Evolutionary conservation across 192 early-diverging fungal genomes (phyloP).

Genomic region (Borealophlyctis nickersoniae): DNA sequence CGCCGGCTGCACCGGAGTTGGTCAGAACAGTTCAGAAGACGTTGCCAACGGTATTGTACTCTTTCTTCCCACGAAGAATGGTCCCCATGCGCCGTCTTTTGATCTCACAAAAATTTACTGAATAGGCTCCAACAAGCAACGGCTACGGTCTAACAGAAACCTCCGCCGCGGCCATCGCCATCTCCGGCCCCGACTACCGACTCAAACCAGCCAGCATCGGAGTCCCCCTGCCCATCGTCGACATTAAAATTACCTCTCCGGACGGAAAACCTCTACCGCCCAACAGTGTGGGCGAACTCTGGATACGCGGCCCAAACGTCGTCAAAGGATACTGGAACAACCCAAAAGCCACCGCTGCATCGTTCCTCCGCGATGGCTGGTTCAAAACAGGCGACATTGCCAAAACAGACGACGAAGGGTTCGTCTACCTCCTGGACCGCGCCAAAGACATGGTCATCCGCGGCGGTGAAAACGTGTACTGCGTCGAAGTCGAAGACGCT

Average conservation of each 20-base stretch:
- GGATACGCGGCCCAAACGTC: slow-evolving; percentile 21
- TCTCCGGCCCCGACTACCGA: slow-evolving; percentile 22
- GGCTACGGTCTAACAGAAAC: slow-evolving; percentile 88
- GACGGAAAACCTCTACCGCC: slow-evolving; percentile 28
- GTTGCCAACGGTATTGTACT: no score
- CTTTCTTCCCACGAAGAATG: no score
- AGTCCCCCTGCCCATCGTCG: slow-evolving; percentile 68
- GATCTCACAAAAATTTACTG: no score
- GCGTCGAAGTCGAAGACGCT: slow-evolving; percentile 23
- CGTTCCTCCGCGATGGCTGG: slow-evolving; percentile 25
- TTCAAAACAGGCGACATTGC: slow-evolving; percentile 47
- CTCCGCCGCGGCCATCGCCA: slow-evolving; percentile 12
- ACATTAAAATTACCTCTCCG: slow-evolving; percentile 75
- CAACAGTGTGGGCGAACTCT: no score
- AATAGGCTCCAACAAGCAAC: slow-evolving; percentile 37
- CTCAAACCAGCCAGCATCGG: slow-evolving; percentile 63
- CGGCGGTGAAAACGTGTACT: slow-evolving; percentile 31
- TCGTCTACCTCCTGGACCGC: slow-evolving; percentile 21
- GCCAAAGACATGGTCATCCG: slow-evolving; percentile 30
- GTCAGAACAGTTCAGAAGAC: no score
- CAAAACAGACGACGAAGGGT: no score
- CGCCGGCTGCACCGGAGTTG: no score
- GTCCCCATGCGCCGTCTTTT: no score
- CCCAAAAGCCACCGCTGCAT: slow-evolving; percentile 11
- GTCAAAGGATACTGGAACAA: slow-evolving; percentile 33